Evolutionary conservation across 1,284 basidiomycete genomes (phyloP), one percentile per base, ranked within the genome.

Genomic region (Puccinia sorghi): DNA sequence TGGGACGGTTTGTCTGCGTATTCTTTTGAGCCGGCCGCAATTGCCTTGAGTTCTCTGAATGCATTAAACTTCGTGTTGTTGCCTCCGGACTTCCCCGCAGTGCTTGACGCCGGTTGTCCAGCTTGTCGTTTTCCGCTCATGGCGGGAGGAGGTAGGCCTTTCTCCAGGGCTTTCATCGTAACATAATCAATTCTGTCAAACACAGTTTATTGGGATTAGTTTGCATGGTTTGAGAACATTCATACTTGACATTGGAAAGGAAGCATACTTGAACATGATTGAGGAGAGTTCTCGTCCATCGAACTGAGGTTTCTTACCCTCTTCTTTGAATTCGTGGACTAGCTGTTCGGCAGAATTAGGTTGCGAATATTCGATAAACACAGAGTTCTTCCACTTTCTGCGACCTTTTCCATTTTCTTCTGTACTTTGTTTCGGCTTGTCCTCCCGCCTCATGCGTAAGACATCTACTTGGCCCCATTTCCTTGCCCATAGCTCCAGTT

Each of bases 221-320:
- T n/a, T 13, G 20, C 43, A 32, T 17, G n/a, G 39, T 57, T 32
- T 8, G 15, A 22, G 37, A 52, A 22, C 48, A 52, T 27, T 2
- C 43, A 50, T 52, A 20, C 48, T 70, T 52, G 13, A 22, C 54
- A 48, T 46, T 25, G 22, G 37, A 71, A 43, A 27, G n/a, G 15
- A 17, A 27, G 41, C 75, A n/a, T 27, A 79, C 77, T 79, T 79
- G 22, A 72, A 79, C 77, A 79, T 79, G 25, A 79, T 66, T n/a
- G 70, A 70, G 8, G 66, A 48, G 8, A 79, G 52, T 32, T 56
- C 61, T 41, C 50, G 56, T 72, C 77, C 77, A 8, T 79, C 22
- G 48, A 64, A 79, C 41, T 63, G 37, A 11, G 70, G 69, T 52
- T 79, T 79, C 1, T 27, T 37, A 54, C 46, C 48, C 13, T 79